Percentiles rank a stretch among this genome's conserved stretches.
Evolutionary conservation across 305 asterid species (phyloP).

Genomic region (Rubia peregrina): DNA sequence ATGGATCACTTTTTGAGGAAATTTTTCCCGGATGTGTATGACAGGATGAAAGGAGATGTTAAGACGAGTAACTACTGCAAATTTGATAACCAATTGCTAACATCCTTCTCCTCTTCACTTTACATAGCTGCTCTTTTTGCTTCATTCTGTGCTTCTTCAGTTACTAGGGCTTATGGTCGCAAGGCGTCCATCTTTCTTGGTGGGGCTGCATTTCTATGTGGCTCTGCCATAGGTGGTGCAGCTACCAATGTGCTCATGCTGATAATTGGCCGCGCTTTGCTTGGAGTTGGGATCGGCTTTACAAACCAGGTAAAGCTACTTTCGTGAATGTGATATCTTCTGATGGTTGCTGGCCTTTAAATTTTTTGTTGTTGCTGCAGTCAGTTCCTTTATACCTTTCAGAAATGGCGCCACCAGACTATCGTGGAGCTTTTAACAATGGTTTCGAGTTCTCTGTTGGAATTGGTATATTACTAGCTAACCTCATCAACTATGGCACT

Average conservation of each 20-base stretch:
- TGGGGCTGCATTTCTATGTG: constrained; percentile 5
- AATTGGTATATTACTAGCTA: constrained; percentile 21
- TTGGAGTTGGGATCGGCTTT: constrained; percentile 12
- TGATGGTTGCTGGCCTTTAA: background rate
- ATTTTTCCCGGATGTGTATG: background rate
- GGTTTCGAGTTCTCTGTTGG: constrained; percentile 21
- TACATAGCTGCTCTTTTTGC: constrained; percentile 23
- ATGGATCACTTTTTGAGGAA: background rate
- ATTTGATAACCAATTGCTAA: background rate
- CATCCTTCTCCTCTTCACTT: background rate
- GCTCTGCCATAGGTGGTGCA: constrained; percentile 15
- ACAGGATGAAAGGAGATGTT: background rate
- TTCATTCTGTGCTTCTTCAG: constrained; percentile 29
- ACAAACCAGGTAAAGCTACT: background rate
- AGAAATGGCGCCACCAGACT: constrained; percentile 31
- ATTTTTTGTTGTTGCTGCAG: constrained; percentile 16
- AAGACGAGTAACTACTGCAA: background rate
- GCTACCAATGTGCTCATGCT: constrained; percentile 9
- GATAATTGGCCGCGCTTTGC: constrained; percentile 5
- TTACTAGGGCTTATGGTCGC: constrained; percentile 23
- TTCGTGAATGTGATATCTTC: too few species aligned
- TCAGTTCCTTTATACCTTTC: constrained; percentile 32
- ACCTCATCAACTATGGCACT: constrained; percentile 24
- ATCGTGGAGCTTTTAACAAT: constrained; percentile 26
- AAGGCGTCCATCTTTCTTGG: constrained; percentile 14